Percentiles rank a stretch among this genome's conserved stretches.
phyloP scores from a whole-genome alignment of 2,329 filamentous ascomycete genomes.

The Helotiales sp. region DNA sequence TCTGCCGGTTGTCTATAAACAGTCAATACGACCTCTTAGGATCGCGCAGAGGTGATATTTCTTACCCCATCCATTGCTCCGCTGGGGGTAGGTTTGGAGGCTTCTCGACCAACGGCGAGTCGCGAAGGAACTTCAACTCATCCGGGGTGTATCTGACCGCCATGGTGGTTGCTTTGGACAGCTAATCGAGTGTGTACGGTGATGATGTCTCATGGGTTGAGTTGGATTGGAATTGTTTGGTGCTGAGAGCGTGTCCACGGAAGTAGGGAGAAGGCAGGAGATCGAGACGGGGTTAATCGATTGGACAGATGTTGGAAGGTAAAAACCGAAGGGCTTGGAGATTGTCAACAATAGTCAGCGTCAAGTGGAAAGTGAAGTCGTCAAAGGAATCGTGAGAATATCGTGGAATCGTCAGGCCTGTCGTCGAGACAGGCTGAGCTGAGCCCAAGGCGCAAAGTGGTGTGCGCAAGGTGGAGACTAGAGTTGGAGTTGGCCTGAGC shows the following conservation, averaged over 20 bases:
- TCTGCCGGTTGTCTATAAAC: slow-evolving; percentile 38
- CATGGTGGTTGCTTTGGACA: slow-evolving; percentile 29
- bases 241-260: background rate
- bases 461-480: slow-evolving; percentile 15
- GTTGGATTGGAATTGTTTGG: background rate
- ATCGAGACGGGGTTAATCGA: slow-evolving; percentile 4
- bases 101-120: slow-evolving; percentile 83
- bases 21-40: slow-evolving; percentile 31
- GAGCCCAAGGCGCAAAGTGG: slow-evolving; percentile 33
- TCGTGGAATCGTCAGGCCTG: slow-evolving; percentile 13
- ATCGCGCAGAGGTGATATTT: slow-evolving; percentile 2
- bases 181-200: background rate
- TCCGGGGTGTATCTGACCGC: slow-evolving; percentile 70
- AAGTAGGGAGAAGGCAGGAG: background rate
- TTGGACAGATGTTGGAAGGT: background rate
- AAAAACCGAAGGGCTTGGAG: background rate
- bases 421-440: slow-evolving; percentile 29
- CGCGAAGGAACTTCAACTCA: slow-evolving; percentile 74
- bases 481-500: background rate
- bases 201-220: slow-evolving; percentile 14
- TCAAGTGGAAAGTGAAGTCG: background rate
- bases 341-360: background rate
- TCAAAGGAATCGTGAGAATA: background rate
- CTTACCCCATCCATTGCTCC: slow-evolving; percentile 96
- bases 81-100: slow-evolving; percentile 79